Conservation (phyloP, 164 flowering plant genomes). For the Litsea cubeba region DNA sequence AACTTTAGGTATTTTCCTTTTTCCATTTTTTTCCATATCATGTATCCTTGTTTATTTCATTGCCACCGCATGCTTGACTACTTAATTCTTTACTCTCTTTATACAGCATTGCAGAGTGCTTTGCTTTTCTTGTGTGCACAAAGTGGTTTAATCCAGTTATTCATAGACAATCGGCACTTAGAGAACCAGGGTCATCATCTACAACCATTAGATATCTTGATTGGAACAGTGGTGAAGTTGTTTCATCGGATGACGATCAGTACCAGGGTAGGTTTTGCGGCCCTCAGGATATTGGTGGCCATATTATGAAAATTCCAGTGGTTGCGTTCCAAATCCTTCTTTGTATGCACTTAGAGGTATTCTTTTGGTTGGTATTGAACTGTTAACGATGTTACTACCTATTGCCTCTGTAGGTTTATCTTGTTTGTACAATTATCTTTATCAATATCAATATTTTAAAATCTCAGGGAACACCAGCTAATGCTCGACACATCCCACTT, state of each 20-base stretch:
- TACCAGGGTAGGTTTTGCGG: slow-evolving; percentile 47
- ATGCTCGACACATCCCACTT: slow-evolving; percentile 52
- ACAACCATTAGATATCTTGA: slow-evolving; percentile 53
- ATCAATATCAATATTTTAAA: background rate
- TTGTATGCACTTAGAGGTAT: slow-evolving; percentile 87
- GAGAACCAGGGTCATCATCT: slow-evolving; percentile 54
- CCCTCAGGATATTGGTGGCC: slow-evolving; percentile 84
- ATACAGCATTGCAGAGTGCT: slow-evolving; percentile 85
- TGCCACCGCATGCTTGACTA: background rate
- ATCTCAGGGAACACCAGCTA: slow-evolving; percentile 70
- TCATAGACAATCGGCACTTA: slow-evolving; percentile 44
- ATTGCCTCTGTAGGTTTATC: background rate
- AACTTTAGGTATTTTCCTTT: slow-evolving; percentile 63
- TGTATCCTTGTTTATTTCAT: background rate
- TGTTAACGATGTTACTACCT: background rate
- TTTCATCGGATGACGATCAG: slow-evolving; percentile 52
- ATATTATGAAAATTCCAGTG: slow-evolving; percentile 81
- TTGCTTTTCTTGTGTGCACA: slow-evolving; percentile 91
- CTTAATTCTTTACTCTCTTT: slow-evolving; percentile 1
- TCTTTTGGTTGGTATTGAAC: background rate
- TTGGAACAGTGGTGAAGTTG: slow-evolving; percentile 63
- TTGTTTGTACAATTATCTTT: background rate
- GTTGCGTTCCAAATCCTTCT: slow-evolving; percentile 71
- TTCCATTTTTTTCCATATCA: background rate
- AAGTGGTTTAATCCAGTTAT: slow-evolving; percentile 90